These are phyloP conservation scores for Rhizophlyctis rosea DNA, from an alignment of 192 early-diverging fungal genomes.

Conservation along the genomic window DNA sequence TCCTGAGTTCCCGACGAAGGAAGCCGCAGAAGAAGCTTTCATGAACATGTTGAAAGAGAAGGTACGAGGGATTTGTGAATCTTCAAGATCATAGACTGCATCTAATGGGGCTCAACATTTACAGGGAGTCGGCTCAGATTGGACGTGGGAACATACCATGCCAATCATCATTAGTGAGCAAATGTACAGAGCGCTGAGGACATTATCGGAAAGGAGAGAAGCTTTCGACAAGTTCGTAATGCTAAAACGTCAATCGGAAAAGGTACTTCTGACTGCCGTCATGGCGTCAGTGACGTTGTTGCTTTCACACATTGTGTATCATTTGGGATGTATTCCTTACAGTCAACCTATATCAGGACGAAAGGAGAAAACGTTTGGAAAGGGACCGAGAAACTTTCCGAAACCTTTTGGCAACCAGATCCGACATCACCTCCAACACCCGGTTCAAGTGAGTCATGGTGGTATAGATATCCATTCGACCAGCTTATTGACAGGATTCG, in stretches of 20 bases:
- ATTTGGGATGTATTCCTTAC: background rate
- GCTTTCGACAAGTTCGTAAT: slow-evolving; percentile 76
- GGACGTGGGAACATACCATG: slow-evolving; percentile 94
- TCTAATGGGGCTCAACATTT: too few relatives aligned
- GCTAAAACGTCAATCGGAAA: slow-evolving; percentile 53
- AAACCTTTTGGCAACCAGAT: slow-evolving; percentile 47
- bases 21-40: slow-evolving; percentile 83
- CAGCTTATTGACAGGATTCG: slow-evolving; percentile 5
- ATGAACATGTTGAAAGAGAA: slow-evolving; percentile 65
- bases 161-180: slow-evolving; percentile 79
- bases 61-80: too few relatives aligned
- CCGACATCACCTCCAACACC: slow-evolving; percentile 52
- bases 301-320: background rate
- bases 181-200: slow-evolving; percentile 78
- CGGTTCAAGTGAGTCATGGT: slow-evolving; percentile 34
- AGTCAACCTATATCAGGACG: slow-evolving; percentile 43
- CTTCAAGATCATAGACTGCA: too few relatives aligned
- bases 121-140: slow-evolving; percentile 72
- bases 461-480: background rate
- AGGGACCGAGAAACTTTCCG: slow-evolving; percentile 56
- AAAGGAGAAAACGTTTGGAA: slow-evolving; percentile 39
- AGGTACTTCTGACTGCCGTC: slow-evolving; percentile 41
- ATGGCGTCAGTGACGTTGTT: background rate
- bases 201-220: slow-evolving; percentile 73
- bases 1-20: slow-evolving; percentile 67